These are phyloP conservation scores for Fusarium dimerum DNA, from an alignment of 2,329 filamentous ascomycete genomes.

Conservation along the genomic window DNA sequence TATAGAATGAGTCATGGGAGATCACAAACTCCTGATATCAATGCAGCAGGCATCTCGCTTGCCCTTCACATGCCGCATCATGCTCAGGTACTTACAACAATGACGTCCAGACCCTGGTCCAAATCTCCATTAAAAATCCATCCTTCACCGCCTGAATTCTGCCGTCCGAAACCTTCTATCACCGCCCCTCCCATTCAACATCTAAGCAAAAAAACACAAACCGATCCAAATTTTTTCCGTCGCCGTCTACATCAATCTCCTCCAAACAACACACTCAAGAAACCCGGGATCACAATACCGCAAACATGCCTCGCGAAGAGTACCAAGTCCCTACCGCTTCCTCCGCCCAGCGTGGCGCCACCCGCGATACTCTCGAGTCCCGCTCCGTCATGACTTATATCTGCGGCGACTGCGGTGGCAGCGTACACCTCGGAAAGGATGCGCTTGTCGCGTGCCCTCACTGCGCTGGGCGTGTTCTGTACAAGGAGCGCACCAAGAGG, in stretches of 20 bases:
- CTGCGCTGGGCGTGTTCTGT: slow-evolving; percentile 92
- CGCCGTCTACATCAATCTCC: neutral
- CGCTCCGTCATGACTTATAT: slow-evolving; percentile 41
- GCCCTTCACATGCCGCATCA: too few relatives aligned
- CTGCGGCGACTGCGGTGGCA: slow-evolving; percentile 47
- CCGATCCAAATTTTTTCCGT: neutral
- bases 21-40: too few relatives aligned
- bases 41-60: too few relatives aligned
- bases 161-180: neutral
- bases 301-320: slow-evolving; percentile 69
- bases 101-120: slow-evolving; percentile 22
- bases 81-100: slow-evolving; percentile 15
- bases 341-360: slow-evolving; percentile 45
- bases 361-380: slow-evolving; percentile 41
- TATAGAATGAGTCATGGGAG: too few relatives aligned
- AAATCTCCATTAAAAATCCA: slow-evolving; percentile 12
- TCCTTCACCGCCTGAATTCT: neutral
- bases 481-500: slow-evolving; percentile 98
- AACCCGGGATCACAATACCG: neutral
- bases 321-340: slow-evolving; percentile 70
- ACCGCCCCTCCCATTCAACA: neutral
- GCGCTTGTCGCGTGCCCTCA: slow-evolving; percentile 52
- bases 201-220: neutral
- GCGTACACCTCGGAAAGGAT: slow-evolving; percentile 43
- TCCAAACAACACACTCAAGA: neutral